Percentiles rank a stretch among this genome's conserved stretches.
These are phyloP conservation scores for Ambrosiella cleistominuta DNA, from an alignment of 2,329 filamentous ascomycete genomes.

Conservation along the genomic window DNA sequence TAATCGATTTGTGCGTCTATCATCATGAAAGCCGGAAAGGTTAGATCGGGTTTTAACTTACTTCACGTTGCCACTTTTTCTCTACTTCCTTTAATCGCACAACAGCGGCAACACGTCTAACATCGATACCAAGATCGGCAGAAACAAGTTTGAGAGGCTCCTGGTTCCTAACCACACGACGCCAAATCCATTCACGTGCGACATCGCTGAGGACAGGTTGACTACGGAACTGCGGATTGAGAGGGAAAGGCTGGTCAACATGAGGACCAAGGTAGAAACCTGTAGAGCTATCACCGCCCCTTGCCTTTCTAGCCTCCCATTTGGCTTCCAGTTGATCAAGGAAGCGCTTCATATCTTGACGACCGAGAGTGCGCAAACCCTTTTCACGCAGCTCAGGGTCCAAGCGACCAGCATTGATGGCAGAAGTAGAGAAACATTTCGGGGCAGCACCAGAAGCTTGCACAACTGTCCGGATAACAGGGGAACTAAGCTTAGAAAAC, in stretches of 20 bases:
- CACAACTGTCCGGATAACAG: neutral
- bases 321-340: constrained; percentile 12
- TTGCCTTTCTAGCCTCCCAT: constrained; percentile 13
- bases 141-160: constrained; percentile 60
- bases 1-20: constrained; percentile 75
- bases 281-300: constrained; percentile 15
- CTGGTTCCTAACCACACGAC: constrained; percentile 45
- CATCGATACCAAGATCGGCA: constrained; percentile 59
- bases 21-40: constrained; percentile 29
- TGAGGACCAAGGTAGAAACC: constrained; percentile 22
- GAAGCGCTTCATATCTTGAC: constrained; percentile 12
- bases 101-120: constrained; percentile 70
- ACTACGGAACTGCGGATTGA: constrained; percentile 54
- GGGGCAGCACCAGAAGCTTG: neutral
- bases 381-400: constrained; percentile 8
- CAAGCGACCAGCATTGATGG: constrained; percentile 6
- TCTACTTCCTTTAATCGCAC: constrained; percentile 75
- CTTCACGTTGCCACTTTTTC: constrained; percentile 57
- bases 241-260: constrained; percentile 47
- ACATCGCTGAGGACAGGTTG: constrained; percentile 56
- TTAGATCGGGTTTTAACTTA: constrained; percentile 31
- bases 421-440: neutral
- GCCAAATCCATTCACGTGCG: constrained; percentile 57
- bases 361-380: constrained; percentile 10
- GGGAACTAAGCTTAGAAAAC: neutral